Conservation (phyloP, 192 early-diverging fungal species). For the Paraglomus occultum region DNA sequence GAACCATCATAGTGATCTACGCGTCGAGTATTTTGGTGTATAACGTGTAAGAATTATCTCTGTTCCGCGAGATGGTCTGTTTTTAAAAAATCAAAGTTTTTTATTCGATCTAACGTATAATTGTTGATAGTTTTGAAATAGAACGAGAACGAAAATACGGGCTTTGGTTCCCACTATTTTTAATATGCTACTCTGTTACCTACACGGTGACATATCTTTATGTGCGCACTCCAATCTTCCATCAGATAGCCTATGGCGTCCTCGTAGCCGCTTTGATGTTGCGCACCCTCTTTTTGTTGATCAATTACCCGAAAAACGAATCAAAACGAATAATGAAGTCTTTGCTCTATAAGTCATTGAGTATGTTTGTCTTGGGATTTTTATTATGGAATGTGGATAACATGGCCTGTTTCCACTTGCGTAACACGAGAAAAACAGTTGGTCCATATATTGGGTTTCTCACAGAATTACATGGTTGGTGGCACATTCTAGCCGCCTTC, state of each 20-base stretch:
- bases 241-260: slow-evolving; percentile 60
- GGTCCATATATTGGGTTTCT: slow-evolving; percentile 51
- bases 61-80: too few relatives aligned
- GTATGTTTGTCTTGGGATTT: slow-evolving; percentile 56
- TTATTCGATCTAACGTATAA: slow-evolving; percentile 17
- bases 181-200: slow-evolving; percentile 52
- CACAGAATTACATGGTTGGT: slow-evolving; percentile 64
- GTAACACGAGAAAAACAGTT: slow-evolving; percentile 44
- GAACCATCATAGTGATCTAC: slow-evolving; percentile 51
- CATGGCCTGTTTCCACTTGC: slow-evolving; percentile 59
- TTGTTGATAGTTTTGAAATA: slow-evolving; percentile 43
- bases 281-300: slow-evolving; percentile 45
- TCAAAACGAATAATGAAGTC: slow-evolving; percentile 32
- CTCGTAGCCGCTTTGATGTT: slow-evolving; percentile 51
- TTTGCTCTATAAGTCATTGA: slow-evolving; percentile 33
- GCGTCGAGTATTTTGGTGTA: slow-evolving; percentile 54
- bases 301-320: slow-evolving; percentile 31
- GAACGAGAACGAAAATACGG: slow-evolving; percentile 44
- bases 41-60: slow-evolving; percentile 33
- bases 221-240: slow-evolving; percentile 68
- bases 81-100: slow-evolving; percentile 16
- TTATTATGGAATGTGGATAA: slow-evolving; percentile 82
- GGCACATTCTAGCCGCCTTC: slow-evolving; percentile 63
- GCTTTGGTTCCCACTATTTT: slow-evolving; percentile 40
- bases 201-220: slow-evolving; percentile 60